A percentile compares a stretch with the other conserved stretches of the same genome.
phyloP scores from a whole-genome alignment of 2,329 filamentous ascomycete genomes.

The Sclerotinia nivalis region DNA sequence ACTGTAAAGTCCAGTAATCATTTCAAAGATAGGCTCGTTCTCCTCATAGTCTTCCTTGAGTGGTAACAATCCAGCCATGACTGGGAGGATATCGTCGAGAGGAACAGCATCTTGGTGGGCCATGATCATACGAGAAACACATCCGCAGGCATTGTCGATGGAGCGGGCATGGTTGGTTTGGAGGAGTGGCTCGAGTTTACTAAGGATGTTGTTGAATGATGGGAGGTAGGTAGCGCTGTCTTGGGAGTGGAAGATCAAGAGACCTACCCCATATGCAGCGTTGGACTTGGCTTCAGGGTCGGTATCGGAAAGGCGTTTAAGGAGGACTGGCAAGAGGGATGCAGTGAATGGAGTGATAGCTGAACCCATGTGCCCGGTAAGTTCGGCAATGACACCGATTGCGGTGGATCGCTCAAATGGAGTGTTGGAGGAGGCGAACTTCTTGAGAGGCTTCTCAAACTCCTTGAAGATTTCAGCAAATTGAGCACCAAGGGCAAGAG shows the following conservation, averaged over 20 bases:
- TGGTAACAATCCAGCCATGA: constrained; percentile 75
- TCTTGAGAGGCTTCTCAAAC: constrained; percentile 88
- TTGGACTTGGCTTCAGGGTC: constrained; percentile 94
- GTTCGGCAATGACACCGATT: constrained; percentile 89
- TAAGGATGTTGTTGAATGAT: constrained; percentile 74
- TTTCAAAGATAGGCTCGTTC: constrained; percentile 90
- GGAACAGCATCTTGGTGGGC: constrained; percentile 83
- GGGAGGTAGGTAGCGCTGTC: constrained; percentile 70
- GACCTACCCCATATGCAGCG: constrained; percentile 85
- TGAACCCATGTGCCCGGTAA: constrained; percentile 78
- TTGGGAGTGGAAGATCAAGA: constrained; percentile 79
- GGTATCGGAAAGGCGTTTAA: constrained; percentile 86
- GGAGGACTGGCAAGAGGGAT: constrained; percentile 73
- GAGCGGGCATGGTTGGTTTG: constrained; percentile 76
- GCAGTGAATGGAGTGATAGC: constrained; percentile 81
- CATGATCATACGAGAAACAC: constrained; percentile 87
- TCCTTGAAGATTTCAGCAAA: constrained; percentile 93
- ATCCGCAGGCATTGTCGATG: constrained; percentile 91
- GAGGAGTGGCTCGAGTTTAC: constrained; percentile 83
- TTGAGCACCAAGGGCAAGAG: constrained; percentile 74
- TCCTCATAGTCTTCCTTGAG: constrained; percentile 94
- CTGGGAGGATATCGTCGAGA: constrained; percentile 77
- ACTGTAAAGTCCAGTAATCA: constrained; percentile 83
- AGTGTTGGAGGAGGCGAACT: constrained; percentile 83
- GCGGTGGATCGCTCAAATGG: constrained; percentile 84